A percentile compares a stretch with the other conserved stretches of the same genome.
phyloP scores from a whole-genome alignment of 2,329 filamentous ascomycete genomes.

The Ophiostoma himal-ulmi region DNA sequence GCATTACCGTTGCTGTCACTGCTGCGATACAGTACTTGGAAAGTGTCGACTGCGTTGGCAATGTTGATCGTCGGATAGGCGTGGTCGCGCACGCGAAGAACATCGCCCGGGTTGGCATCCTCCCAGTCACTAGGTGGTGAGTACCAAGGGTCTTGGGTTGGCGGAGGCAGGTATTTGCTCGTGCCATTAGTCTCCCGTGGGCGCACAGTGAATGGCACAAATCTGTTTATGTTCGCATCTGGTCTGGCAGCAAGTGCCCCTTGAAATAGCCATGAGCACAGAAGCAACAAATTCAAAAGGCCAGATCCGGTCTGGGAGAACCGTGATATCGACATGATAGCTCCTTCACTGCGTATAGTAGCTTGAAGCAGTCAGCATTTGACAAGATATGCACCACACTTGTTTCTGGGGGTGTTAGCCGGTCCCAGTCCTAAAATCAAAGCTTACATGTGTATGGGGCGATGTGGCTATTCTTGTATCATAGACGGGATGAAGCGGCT shows the following conservation, averaged over 20 bases:
- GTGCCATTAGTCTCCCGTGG: background rate
- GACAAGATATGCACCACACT: background rate
- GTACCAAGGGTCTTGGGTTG: background rate
- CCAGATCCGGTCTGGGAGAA: background rate
- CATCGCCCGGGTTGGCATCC: constrained; percentile 1
- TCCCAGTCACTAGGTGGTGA: background rate
- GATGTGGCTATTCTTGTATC: background rate
- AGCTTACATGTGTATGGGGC: background rate
- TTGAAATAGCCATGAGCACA: background rate
- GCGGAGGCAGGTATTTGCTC: background rate
- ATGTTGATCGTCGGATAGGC: background rate
- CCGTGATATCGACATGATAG: background rate
- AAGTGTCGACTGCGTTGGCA: background rate
- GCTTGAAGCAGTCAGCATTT: background rate
- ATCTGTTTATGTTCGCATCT: background rate
- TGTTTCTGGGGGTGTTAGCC: background rate
- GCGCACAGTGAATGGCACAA: background rate
- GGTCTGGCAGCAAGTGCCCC: background rate
- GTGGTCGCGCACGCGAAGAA: background rate
- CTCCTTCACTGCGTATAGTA: background rate
- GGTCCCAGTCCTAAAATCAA: background rate
- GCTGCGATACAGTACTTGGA: constrained; percentile 1
- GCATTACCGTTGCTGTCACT: background rate
- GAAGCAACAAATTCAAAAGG: background rate
- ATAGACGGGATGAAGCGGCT: background rate